A percentile compares a stretch with the other conserved stretches of the same genome.
These are phyloP conservation scores for Penicillium alfredii DNA, from an alignment of 495 filamentous ascomycete genomes.

Conservation along the genomic window DNA sequence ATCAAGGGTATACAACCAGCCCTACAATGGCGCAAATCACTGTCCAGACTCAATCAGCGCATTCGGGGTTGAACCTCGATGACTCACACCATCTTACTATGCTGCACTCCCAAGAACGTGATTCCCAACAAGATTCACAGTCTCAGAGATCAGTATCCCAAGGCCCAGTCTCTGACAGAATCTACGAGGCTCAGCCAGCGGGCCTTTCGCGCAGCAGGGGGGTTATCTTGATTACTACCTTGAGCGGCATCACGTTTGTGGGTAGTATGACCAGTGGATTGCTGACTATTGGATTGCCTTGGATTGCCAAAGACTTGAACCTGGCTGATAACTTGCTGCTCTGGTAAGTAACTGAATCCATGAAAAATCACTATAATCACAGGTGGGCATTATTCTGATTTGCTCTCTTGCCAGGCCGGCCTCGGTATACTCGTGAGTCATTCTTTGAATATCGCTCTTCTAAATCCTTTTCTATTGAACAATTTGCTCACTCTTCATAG, in stretches of 20 bases:
- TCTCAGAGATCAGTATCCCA: background rate
- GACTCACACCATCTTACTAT: background rate
- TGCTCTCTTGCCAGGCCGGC: conserved; percentile 11
- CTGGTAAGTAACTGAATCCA: conserved; percentile 17
- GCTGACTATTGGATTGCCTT: conserved; percentile 16
- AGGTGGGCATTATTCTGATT: no score
- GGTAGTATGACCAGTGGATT: conserved; percentile 19
- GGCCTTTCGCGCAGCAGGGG: conserved; percentile 12
- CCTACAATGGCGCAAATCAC: no score
- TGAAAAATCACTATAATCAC: background rate
- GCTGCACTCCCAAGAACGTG: background rate
- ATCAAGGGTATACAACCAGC: no score
- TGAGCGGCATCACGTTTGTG: conserved; percentile 17
- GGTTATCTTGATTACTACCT: conserved; percentile 13
- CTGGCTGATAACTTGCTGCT: conserved; percentile 18
- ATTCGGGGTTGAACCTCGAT: background rate
- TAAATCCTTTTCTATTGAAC: background rate
- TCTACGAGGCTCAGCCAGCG: background rate
- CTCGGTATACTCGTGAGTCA: conserved; percentile 20
- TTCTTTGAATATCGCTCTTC: background rate
- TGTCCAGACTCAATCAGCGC: background rate
- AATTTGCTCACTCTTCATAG: conserved; percentile 7
- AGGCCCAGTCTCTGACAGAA: background rate
- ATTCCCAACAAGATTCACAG: background rate
- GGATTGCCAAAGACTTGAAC: conserved; percentile 14